Evolutionary conservation across 2,329 filamentous ascomycete species (phyloP).

Genomic region (Colletotrichum sp.): DNA sequence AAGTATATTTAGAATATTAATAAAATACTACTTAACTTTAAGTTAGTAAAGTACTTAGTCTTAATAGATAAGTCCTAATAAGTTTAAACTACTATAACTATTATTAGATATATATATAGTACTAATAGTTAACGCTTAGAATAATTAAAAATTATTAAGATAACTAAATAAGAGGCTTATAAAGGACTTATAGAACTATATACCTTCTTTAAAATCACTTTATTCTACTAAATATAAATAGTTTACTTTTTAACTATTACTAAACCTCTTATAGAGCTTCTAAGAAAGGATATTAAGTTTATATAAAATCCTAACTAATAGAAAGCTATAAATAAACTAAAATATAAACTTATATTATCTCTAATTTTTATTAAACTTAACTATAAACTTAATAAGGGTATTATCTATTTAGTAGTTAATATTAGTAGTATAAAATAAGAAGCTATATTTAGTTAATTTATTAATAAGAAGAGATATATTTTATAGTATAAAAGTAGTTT

Average conservation of each 20-base stretch:
- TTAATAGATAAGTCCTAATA: neutral
- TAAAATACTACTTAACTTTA: neutral
- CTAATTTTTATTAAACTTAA: neutral
- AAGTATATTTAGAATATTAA: neutral
- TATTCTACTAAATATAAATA: neutral
- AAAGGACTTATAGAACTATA: neutral
- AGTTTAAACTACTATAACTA: neutral
- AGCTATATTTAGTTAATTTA: too few species aligned
- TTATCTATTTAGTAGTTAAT: neutral
- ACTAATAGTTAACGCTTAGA: neutral
- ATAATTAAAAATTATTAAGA: neutral
- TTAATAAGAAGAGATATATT: too few species aligned
- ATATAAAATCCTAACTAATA: neutral
- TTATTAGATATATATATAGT: neutral
- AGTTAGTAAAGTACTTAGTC: neutral
- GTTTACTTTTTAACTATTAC: neutral
- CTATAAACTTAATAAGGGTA: neutral
- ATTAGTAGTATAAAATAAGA: accelerated
- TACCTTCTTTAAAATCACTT: neutral
- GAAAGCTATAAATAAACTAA: neutral
- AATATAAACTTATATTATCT: neutral
- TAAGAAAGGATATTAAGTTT: neutral
- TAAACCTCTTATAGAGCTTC: neutral
- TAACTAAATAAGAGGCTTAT: neutral
- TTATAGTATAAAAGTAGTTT: too few species aligned